phyloP scores from a whole-genome alignment of 768 basidiomycete species.

The Leccinum ochraceum region DNA sequence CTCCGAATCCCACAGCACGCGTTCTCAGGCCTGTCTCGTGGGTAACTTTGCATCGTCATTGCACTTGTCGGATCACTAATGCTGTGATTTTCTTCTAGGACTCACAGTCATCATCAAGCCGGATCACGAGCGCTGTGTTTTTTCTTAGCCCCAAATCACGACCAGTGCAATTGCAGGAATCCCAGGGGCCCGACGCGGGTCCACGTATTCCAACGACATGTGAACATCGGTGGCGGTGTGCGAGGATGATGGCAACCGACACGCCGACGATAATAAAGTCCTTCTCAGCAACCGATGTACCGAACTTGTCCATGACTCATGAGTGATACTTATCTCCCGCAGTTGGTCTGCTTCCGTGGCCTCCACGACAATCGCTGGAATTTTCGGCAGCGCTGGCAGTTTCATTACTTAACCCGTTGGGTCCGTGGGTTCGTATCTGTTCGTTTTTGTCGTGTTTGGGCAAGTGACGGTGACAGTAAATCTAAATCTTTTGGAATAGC shows the following conservation, averaged over 20 bases:
- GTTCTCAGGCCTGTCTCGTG: slow-evolving; percentile 1
- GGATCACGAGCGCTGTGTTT: neutral
- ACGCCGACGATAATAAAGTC: neutral
- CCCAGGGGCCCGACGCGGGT: neutral
- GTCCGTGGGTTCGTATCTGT: neutral
- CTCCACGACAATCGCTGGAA: neutral
- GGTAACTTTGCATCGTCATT: neutral
- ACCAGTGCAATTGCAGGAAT: neutral
- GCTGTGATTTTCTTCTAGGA: neutral
- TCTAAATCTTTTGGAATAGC: neutral
- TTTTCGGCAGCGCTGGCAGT: slow-evolving; percentile 9
- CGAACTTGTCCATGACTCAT: slow-evolving; percentile 2
- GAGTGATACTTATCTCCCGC: neutral
- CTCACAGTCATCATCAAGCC: neutral
- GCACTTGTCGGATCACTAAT: neutral
- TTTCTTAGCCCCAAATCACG: neutral
- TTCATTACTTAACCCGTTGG: slow-evolving; percentile 5
- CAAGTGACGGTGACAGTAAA: neutral
- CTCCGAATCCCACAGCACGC: neutral
- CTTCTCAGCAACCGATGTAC: neutral
- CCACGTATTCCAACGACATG: slow-evolving; percentile 2
- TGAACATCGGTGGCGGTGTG: slow-evolving; percentile 2
- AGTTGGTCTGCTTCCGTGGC: slow-evolving; percentile 1
- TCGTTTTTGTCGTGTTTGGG: slow-evolving; percentile 1
- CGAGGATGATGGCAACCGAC: neutral